Evolutionary conservation across 2,329 filamentous ascomycete species (phyloP).

Genomic region (Coniochaeta sp.): DNA sequence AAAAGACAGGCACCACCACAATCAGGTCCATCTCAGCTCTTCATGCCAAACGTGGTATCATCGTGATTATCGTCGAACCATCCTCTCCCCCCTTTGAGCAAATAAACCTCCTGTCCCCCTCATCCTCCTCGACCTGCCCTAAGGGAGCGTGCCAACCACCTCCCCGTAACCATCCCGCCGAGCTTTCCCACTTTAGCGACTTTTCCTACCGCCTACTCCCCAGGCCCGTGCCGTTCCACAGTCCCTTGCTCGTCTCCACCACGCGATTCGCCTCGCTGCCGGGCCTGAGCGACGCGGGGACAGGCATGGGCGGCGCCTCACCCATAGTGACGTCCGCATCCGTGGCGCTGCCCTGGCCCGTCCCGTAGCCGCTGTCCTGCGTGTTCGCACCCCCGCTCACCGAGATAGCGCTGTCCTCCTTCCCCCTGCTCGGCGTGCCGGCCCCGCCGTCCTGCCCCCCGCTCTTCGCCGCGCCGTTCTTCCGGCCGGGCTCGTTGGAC

Average conservation of each 20-base stretch:
- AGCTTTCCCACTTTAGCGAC: too few species aligned
- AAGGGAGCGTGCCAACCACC: too few species aligned
- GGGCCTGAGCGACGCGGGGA: slow-evolving; percentile 46
- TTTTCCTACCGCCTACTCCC: slow-evolving; percentile 15
- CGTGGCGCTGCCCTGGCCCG: slow-evolving; percentile 23
- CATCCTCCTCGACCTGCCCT: neutral
- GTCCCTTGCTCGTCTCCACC: slow-evolving; percentile 55
- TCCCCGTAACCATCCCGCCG: too few species aligned
- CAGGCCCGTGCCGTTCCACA: slow-evolving; percentile 39
- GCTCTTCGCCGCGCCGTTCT: neutral
- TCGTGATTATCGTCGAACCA: neutral
- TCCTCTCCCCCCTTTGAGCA: neutral
- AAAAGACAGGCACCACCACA: neutral
- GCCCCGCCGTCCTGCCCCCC: slow-evolving; percentile 1
- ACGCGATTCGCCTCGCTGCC: slow-evolving; percentile 48
- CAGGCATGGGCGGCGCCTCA: slow-evolving; percentile 26
- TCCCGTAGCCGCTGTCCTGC: slow-evolving; percentile 42
- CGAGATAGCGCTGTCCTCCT: slow-evolving; percentile 26
- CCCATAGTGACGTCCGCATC: slow-evolving; percentile 40
- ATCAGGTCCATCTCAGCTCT: neutral
- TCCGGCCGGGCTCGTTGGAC: slow-evolving; percentile 11
- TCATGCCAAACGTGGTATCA: neutral
- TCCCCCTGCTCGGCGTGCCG: slow-evolving; percentile 13
- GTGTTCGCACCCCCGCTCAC: slow-evolving; percentile 14
- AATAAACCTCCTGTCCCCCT: neutral